These are phyloP conservation scores for Neurospora tetrasperma DNA, from an alignment of 495 filamentous ascomycete species.

Conservation along the genomic window DNA sequence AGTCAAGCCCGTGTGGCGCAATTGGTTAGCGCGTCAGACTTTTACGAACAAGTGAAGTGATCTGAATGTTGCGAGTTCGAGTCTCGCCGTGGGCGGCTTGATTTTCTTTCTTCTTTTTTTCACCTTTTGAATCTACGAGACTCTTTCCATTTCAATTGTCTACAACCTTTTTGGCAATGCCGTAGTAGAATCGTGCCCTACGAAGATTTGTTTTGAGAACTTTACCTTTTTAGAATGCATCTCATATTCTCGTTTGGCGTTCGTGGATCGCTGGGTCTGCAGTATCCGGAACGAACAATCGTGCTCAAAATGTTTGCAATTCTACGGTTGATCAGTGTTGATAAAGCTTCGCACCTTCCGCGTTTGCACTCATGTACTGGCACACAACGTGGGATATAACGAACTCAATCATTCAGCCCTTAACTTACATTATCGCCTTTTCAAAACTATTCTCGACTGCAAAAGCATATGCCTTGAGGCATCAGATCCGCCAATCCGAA, in stretches of 20 bases:
- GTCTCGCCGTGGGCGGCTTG: slow-evolving; percentile 20
- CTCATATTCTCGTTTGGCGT: background rate
- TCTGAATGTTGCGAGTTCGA: slow-evolving; percentile 28
- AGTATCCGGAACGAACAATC: background rate
- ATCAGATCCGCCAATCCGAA: no score
- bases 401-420: no score
- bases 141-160: no score
- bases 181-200: no score
- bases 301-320: background rate
- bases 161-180: no score
- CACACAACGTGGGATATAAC: no score
- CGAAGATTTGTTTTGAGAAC: background rate
- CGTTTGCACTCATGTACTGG: background rate
- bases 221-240: background rate
- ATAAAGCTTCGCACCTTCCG: background rate
- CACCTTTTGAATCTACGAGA: background rate
- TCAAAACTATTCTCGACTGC: no score
- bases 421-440: no score
- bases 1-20: slow-evolving; percentile 17
- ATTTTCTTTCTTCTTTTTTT: background rate
- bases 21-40: slow-evolving; percentile 26
- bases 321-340: background rate
- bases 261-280: background rate
- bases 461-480: no score
- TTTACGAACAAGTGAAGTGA: slow-evolving; percentile 10